phyloP scores from a whole-genome alignment of 2,329 filamentous ascomycete genomes.

The Colletotrichum plurivorum region DNA sequence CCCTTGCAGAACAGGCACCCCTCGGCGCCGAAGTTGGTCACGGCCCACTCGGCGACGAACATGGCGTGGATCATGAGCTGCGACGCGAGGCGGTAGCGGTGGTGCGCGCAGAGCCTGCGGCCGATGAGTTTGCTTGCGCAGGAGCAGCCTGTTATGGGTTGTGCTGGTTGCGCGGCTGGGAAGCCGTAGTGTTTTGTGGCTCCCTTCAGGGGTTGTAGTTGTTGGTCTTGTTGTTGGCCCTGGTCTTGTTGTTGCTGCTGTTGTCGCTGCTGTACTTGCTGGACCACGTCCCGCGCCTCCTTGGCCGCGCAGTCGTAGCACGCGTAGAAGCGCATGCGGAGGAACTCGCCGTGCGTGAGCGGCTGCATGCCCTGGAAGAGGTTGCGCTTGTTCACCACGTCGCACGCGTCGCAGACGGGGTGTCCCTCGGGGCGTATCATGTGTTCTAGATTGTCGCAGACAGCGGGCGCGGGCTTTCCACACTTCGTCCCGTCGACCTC shows the following conservation, averaged over 20 bases:
- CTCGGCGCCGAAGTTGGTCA: constrained; percentile 42
- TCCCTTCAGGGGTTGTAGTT: too few relatives aligned
- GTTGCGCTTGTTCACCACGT: constrained; percentile 38
- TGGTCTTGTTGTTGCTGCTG: too few relatives aligned
- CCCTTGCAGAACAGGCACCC: constrained; percentile 51
- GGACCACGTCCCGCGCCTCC: background rate
- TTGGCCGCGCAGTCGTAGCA: constrained; percentile 49
- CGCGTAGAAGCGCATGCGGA: constrained; percentile 53
- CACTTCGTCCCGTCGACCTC: background rate
- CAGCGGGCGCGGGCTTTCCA: background rate
- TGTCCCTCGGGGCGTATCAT: constrained; percentile 9
- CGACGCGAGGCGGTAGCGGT: constrained; percentile 50
- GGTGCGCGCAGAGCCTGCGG: constrained; percentile 51
- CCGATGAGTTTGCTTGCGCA: constrained; percentile 54
- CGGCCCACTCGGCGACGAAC: constrained; percentile 47
- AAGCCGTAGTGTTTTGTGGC: constrained; percentile 6
- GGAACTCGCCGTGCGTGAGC: constrained; percentile 44
- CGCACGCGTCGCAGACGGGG: constrained; percentile 47
- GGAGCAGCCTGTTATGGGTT: constrained; percentile 52
- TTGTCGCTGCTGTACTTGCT: too few relatives aligned
- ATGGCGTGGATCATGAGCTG: constrained; percentile 43
- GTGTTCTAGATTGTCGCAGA: constrained; percentile 43
- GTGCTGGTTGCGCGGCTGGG: background rate
- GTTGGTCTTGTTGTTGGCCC: too few relatives aligned
- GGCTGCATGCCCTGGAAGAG: constrained; percentile 38